A percentile compares a stretch with the other conserved stretches of the same genome.
Evolutionary conservation across 192 early-diverging fungal species (phyloP).

Genomic region (Coemansia sp.): DNA sequence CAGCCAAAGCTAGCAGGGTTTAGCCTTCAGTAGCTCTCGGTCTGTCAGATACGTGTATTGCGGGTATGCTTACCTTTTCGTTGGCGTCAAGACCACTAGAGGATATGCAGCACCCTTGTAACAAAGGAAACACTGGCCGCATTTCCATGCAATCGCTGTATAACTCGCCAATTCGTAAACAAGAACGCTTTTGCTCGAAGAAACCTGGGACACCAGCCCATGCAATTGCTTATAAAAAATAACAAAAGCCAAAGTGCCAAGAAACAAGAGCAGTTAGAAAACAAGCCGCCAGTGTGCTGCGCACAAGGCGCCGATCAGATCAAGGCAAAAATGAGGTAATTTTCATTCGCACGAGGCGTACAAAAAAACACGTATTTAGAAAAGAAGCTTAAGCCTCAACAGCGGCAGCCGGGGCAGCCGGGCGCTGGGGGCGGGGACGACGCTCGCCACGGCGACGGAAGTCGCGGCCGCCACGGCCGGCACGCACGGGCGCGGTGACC

Average conservation of each 20-base stretch:
- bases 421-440: constrained; percentile 39
- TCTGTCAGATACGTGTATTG: not conserved
- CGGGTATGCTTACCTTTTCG: constrained; percentile 31
- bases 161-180: no score
- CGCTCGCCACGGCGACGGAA: constrained; percentile 43
- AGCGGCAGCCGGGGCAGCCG: constrained; percentile 33
- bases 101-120: constrained; percentile 38
- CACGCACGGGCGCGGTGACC: constrained; percentile 55
- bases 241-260: not conserved
- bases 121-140: constrained; percentile 15
- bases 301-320: constrained; percentile 4
- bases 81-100: constrained; percentile 40
- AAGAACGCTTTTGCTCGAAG: no score
- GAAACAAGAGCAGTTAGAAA: not conserved
- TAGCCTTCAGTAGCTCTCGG: not conserved
- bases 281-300: constrained; percentile 6
- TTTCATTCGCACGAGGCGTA: constrained; percentile 4
- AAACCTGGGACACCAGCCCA: no score
- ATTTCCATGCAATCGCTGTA: not conserved
- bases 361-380: not conserved
- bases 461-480: constrained; percentile 46
- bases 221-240: no score
- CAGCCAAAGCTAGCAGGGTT: not conserved
- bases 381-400: constrained; percentile 36
- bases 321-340: not conserved